Percentiles rank a stretch among this genome's conserved stretches.
Evolutionary conservation across 176 grass and related monocot genomes (phyloP).

Genomic region (Oryza meyeriana): DNA sequence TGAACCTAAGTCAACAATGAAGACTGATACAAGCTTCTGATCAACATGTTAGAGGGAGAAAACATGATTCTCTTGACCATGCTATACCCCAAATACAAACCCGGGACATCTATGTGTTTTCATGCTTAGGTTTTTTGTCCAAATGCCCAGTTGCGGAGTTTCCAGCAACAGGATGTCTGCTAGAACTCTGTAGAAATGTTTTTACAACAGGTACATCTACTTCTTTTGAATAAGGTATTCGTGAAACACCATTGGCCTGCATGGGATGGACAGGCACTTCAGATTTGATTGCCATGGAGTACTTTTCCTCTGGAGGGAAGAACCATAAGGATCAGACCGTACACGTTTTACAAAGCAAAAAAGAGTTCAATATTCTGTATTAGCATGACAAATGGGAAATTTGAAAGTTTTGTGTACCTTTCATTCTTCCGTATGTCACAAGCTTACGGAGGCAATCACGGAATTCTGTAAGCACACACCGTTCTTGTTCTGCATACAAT

Average conservation of each 20-base stretch:
- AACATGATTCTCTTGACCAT: conserved; percentile 38
- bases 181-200: conserved; percentile 54
- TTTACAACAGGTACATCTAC: conserved; percentile 51
- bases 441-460: conserved; percentile 75
- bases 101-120: conserved; percentile 35
- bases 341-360: conserved; percentile 3
- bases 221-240: conserved; percentile 31
- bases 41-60: conserved; percentile 32
- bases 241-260: conserved; percentile 53
- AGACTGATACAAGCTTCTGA: conserved; percentile 44
- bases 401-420: conserved; percentile 59
- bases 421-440: conserved; percentile 64
- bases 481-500: conserved; percentile 83
- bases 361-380: not conserved
- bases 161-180: conserved; percentile 46
- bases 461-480: conserved; percentile 70
- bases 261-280: conserved; percentile 52
- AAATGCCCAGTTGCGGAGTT: conserved; percentile 40
- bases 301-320: conserved; percentile 55
- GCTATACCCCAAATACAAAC: conserved; percentile 44
- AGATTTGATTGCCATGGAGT: conserved; percentile 49
- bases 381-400: conserved; percentile 15
- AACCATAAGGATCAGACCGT: conserved; percentile 38
- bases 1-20: conserved; percentile 42
- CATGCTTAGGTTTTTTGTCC: conserved; percentile 58